Base-by-base conservation (phyloP, 1,284 basidiomycete species). In the Irpex sp. region DNA sequence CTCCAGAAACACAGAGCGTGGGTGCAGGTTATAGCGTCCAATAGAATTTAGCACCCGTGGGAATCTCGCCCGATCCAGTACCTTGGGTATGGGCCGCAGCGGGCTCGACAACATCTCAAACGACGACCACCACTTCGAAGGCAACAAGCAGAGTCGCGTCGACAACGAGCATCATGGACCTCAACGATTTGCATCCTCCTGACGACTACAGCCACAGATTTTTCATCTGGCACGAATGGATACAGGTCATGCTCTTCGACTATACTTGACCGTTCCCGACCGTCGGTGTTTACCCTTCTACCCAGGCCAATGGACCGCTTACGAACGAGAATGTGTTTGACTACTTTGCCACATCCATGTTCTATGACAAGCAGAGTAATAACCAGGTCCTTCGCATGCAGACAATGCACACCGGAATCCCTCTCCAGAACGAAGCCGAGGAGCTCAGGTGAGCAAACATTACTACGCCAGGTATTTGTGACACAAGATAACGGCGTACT, bases 341-440 rank as follows among this genome's bases (percentile, higher is more conserved):
- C 61, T 95, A 94, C 77, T 95, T 95, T 72, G 80, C 88, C 15
- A 84, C 85, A 1, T 93, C 91, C 15, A 93, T 93, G 86, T 94
- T 94, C 78, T 95, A 93, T 74, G 93, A 95, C 77, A 92, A 92
- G 73, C 87, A 92, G 75, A 93, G 92, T 74, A 94, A 90, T 74
- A 95, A 95, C 72, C 90, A 94, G 71, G 87, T 92, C 33, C 78
- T 95, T 54, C 87, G 92, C 69, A 95, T 95, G 93, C 93, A 95
- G 75, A 94, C 91, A 0, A 88, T 89, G 77, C 88, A 91, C 69
- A 89, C 89, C 0, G 91, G 89, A 21, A 79, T 85, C 54, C 84
- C 88, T 1, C 76, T 89, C 61, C 75, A 82, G 9, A 88, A 93
- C 67, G 90, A 93, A 73, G 86, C 87, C 11, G 89, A 91, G 65